A percentile compares a stretch with the other conserved stretches of the same genome.
Conservation (phyloP, 2,329 filamentous ascomycete species). For the Aspergillus latus region DNA sequence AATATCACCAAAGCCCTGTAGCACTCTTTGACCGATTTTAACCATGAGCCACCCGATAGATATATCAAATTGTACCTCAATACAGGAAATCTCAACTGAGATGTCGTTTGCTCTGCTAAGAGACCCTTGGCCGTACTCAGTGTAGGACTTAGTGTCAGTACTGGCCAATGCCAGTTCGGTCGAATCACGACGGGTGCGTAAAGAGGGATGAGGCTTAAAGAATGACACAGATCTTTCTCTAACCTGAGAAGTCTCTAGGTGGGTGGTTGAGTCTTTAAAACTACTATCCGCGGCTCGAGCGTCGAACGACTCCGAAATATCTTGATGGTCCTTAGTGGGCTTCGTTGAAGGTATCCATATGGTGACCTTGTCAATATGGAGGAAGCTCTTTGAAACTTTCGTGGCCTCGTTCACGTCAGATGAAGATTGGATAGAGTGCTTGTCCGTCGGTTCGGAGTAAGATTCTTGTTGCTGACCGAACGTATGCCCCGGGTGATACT, state of each 20-base stretch:
- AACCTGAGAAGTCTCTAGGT: constrained; percentile 22
- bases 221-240: constrained; percentile 26
- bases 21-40: constrained; percentile 37
- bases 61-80: constrained; percentile 40
- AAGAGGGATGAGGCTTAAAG: constrained; percentile 25
- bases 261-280: constrained; percentile 24
- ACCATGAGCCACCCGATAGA: constrained; percentile 42
- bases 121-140: constrained; percentile 4
- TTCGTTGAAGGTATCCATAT: constrained; percentile 38
- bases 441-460: constrained; percentile 17
- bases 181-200: constrained; percentile 22
- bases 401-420: constrained; percentile 23
- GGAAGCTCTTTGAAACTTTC: constrained; percentile 36
- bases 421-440: constrained; percentile 19
- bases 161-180: constrained; percentile 17
- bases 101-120: constrained; percentile 20
- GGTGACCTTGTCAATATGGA: constrained; percentile 36
- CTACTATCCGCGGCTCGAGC: constrained; percentile 19
- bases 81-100: constrained; percentile 33
- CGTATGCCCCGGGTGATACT: constrained; percentile 17
- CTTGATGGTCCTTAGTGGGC: constrained; percentile 12
- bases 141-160: constrained; percentile 6
- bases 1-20: constrained; percentile 21
- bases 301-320: constrained; percentile 14
- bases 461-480: constrained; percentile 8